phyloP scores from a whole-genome alignment of 108 stramenopile species.

The Cyclotella distinguenda region DNA sequence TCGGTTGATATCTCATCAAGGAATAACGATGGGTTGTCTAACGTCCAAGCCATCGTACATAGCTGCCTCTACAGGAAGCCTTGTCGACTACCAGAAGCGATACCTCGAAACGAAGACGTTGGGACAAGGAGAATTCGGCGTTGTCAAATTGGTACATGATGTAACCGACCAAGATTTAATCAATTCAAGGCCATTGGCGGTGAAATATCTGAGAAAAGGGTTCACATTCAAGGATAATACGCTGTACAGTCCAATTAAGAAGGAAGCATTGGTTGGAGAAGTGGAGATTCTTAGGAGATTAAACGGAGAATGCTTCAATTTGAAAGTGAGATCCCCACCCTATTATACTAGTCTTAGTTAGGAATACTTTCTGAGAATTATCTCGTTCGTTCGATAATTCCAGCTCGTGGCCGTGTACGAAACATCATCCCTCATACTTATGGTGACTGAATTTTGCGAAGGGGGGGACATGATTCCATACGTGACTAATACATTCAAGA shows the following conservation, averaged over 20 bases:
- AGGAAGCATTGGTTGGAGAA: conserved; percentile 60
- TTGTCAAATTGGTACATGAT: conserved; percentile 76
- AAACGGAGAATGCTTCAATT: conserved; percentile 47
- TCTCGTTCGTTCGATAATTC: no score
- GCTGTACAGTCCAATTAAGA: conserved; percentile 73
- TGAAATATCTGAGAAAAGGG: conserved; percentile 75
- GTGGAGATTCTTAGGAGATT: conserved; percentile 70
- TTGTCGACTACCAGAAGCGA: conserved; percentile 63
- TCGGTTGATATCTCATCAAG: background rate
- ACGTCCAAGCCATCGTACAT: conserved; percentile 36
- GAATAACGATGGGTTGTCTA: conserved; percentile 23
- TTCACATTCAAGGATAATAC: conserved; percentile 79
- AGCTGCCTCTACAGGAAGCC: conserved; percentile 47
- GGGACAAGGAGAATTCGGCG: conserved; percentile 82
- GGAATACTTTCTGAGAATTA: no score
- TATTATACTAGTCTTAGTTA: no score
- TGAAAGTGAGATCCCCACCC: conserved; percentile 10
- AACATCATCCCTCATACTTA: conserved; percentile 52
- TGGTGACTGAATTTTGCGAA: conserved; percentile 76
- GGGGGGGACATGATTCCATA: conserved; percentile 89
- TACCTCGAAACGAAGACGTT: conserved; percentile 64
- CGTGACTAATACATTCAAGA: conserved; percentile 29
- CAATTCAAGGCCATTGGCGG: conserved; percentile 50
- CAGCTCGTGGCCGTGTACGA: conserved; percentile 66
- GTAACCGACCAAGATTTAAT: conserved; percentile 28